A percentile compares a stretch with the other conserved stretches of the same genome.
phyloP scores from a whole-genome alignment of 768 basidiomycete species.

The Chlorophyllum brunneum region DNA sequence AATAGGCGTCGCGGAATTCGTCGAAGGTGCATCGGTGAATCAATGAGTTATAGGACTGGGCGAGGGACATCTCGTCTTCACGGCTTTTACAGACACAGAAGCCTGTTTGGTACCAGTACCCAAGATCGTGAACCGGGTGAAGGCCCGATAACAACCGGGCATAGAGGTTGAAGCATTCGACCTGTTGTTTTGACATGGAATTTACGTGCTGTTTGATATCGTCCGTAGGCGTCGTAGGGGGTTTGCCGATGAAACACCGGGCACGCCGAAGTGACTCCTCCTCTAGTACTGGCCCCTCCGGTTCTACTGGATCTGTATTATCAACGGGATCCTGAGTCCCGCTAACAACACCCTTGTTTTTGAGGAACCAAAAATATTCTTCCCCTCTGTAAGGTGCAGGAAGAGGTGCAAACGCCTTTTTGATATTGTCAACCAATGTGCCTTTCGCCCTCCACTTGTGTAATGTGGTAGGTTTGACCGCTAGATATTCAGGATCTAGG shows the following conservation, averaged over 20 bases:
- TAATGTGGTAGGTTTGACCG: slow-evolving; percentile 23
- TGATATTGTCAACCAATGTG: slow-evolving; percentile 30
- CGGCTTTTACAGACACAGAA: slow-evolving; percentile 22
- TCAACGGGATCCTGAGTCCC: too few relatives aligned
- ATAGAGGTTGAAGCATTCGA: neutral
- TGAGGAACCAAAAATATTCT: slow-evolving; percentile 20
- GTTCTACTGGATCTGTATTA: neutral
- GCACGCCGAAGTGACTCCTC: neutral
- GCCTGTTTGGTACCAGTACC: slow-evolving; percentile 18
- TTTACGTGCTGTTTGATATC: neutral
- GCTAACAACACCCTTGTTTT: neutral
- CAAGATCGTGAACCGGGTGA: slow-evolving; percentile 13
- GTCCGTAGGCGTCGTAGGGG: neutral
- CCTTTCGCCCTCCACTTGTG: slow-evolving; percentile 29
- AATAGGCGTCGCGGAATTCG: slow-evolving; percentile 28
- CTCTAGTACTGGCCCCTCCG: neutral
- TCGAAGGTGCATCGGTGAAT: slow-evolving; percentile 28
- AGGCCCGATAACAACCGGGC: neutral
- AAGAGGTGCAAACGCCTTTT: slow-evolving; percentile 21
- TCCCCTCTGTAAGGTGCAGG: slow-evolving; percentile 20
- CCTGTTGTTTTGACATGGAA: neutral
- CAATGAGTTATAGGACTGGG: slow-evolving; percentile 19
- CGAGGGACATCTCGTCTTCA: too few relatives aligned
- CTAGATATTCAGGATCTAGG: slow-evolving; percentile 11
- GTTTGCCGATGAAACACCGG: neutral